Base-by-base conservation (phyloP, 1,284 basidiomycete species). In the Trichosporon sp. region DNA sequence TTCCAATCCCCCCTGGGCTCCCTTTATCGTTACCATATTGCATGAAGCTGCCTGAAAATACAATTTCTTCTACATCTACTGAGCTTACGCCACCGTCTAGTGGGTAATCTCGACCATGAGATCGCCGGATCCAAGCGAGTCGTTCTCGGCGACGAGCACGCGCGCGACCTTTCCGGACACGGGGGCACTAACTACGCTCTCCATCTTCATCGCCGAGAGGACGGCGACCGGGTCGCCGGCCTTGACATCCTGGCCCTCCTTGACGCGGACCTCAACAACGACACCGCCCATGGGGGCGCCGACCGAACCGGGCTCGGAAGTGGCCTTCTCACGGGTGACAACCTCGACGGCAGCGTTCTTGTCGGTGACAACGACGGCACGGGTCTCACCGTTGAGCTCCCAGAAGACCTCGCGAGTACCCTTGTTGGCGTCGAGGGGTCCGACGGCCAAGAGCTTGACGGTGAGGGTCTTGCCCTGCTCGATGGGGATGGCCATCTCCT, bases 391-490 rank as follows among this genome's bases (percentile, higher is more conserved):
- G 81, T 97, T 97, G 74, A 96, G 92, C 87, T 99, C 97, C 82
- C 98, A 98, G 93, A 84, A 98, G 76, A 97, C 94, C 83, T 98
- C 96, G 79, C 97, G 91, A 78, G 93, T 92, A 66, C 96, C 94
- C 78, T 90, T 92, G 69, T 91, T 91, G 83, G 93, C 90, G 75
- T 98, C 91, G 73, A 99, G 91, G 73, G 94, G 92, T 38, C 96
- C 96, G 68, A 97, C 89, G 54, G 97, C 96, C 88, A 99, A 91
- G 78, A 99, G 88, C 81, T 95, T 93, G 84, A 99, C 91, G 82
- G 98, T 97, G 75, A 99, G 87, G 73, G 91, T 96, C 89, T 99
- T 98, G 70, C 97, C 97, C 85, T 96, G 90, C 86, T 99, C 96
- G 79, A 99, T 98, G 68, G 91, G 90, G 80, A 98, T 93, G 84